Evolutionary conservation across 441 rosid genomes (phyloP).

Genomic region (Adansonia rubrostipa): DNA sequence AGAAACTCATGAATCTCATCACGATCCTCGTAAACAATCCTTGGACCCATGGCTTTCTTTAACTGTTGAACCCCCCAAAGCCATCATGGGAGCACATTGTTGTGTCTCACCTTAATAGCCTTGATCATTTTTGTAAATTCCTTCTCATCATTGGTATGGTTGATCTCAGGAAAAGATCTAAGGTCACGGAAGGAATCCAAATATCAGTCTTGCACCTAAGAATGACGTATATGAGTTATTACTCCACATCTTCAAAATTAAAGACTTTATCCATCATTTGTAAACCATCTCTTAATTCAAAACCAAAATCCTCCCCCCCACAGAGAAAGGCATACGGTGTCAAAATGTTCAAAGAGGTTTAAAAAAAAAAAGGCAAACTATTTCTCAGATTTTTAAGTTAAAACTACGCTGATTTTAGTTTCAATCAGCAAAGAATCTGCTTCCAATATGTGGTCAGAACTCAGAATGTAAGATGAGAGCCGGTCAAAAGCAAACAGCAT

Average conservation of each 20-base stretch:
- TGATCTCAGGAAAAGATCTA: conserved; percentile 82
- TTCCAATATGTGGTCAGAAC: conserved; percentile 9
- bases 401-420: not conserved
- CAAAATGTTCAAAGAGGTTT: not conserved
- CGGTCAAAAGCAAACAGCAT: not conserved
- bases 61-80: conserved; percentile 94
- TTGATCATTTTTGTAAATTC: conserved; percentile 90
- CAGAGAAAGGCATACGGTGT: not conserved
- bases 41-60: conserved; percentile 68
- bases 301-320: conserved; percentile 11
- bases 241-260: not conserved
- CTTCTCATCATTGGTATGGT: conserved; percentile 62
- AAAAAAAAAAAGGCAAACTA: not conserved
- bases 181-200: conserved; percentile 90
- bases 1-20: conserved; percentile 91
- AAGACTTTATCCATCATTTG: conserved; percentile 14
- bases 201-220: conserved; percentile 96
- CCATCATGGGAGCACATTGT: conserved; percentile 99
- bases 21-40: conserved; percentile 59
- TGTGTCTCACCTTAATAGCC: conserved; percentile 95
- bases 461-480: not conserved
- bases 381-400: not conserved
- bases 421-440: not conserved
- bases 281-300: conserved; percentile 8
- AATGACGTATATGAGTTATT: not conserved